Conservation (phyloP, 2,329 filamentous ascomycete genomes). For the Cladosporium sp. region DNA sequence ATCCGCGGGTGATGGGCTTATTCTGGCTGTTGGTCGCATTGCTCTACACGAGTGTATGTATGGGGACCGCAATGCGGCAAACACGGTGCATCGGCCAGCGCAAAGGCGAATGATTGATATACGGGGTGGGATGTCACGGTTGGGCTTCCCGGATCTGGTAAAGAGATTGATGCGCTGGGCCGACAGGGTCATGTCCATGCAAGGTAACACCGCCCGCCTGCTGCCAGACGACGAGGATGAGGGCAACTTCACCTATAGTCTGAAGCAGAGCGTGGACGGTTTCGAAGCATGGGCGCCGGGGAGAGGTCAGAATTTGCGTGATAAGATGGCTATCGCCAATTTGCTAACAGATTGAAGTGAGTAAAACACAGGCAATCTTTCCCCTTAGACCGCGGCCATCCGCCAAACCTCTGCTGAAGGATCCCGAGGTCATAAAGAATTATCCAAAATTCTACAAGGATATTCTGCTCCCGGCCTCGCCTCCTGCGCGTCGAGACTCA, state of each 20-base stretch:
- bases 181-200: slow-evolving; percentile 38
- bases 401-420: neutral
- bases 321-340: slow-evolving; percentile 35
- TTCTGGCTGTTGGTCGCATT: slow-evolving; percentile 38
- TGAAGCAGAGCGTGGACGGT: slow-evolving; percentile 34
- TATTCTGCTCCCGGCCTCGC: neutral
- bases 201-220: slow-evolving; percentile 34
- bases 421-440: neutral
- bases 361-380: neutral
- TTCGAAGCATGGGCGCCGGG: slow-evolving; percentile 37
- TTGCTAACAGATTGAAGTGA: slow-evolving; percentile 26
- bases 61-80: slow-evolving; percentile 36
- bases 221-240: slow-evolving; percentile 34
- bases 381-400: neutral
- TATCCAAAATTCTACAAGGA: slow-evolving; percentile 18
- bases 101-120: slow-evolving; percentile 39
- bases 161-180: slow-evolving; percentile 39
- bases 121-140: slow-evolving; percentile 35
- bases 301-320: slow-evolving; percentile 33
- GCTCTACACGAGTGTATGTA: slow-evolving; percentile 40
- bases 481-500: slow-evolving; percentile 9
- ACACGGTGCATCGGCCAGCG: slow-evolving; percentile 36
- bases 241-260: slow-evolving; percentile 26
- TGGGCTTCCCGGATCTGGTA: slow-evolving; percentile 37
- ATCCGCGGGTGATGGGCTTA: slow-evolving; percentile 30